Evolutionary conservation across 208 protist genomes (phyloP), one percentile per base, ranked within the genome.

Genomic region (Herpetomonas tarakana): DNA sequence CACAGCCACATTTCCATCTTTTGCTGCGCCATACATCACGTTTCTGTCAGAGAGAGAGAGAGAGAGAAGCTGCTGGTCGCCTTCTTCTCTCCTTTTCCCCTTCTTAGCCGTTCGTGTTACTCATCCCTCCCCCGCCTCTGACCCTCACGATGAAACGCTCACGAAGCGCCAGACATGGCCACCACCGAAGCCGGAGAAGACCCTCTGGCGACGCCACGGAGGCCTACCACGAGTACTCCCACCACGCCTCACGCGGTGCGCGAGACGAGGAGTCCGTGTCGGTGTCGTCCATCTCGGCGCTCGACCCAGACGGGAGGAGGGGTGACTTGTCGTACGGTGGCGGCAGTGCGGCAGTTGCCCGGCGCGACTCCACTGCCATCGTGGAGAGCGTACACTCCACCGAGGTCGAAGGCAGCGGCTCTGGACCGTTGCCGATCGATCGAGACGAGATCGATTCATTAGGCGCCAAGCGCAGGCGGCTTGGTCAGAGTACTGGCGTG

Each of bases 91-190:
- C 54, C 52, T 18, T 7, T 3, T 12, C 47, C 41, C 30, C 38
- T 65, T 21, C 62, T 59, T 52, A 47, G 28, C 27, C 21, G 11
- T 7, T 11, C 59, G 16, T 28, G 21, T 6, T 14, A 18, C 11
- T 21, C 55, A 47, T 18, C 30, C 39, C 24, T 60, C 16, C 54
- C 39, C 19, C 57, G 61, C 38, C 56, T 54, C 22, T n/a, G 25
- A 16, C 53, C 44, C 54, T 29, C 53, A 45, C 58, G 7, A 3
- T 46, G 22, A 12, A 53, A 25, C 12, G 24, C 46, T 24, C 22
- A 38, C 6, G 35, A 41, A 41, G 35, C 35, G 14, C 35, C 14
- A 41, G 35, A 41, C 6, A 41, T 18, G 35, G 35, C 35, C 35
- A 41, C 35, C 6, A 14, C 35, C 35, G 35, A 6, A 41, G 35